Conservation (phyloP, 2,329 filamentous ascomycete species). For the Neospermospora avenae region DNA sequence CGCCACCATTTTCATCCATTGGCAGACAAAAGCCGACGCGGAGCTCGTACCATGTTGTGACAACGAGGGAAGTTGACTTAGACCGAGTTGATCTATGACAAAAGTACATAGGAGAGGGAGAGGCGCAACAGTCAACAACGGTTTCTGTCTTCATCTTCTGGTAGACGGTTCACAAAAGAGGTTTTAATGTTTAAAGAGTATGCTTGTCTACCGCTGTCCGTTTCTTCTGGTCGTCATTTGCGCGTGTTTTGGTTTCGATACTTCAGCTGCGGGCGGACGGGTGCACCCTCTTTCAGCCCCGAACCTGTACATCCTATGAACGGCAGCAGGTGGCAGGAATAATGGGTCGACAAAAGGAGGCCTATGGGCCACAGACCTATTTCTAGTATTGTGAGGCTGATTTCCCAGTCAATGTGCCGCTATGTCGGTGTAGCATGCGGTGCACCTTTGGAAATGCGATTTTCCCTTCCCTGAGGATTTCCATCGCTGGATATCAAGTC, state of each 20-base stretch:
- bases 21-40: neutral
- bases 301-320: neutral
- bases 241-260: neutral
- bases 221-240: neutral
- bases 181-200: neutral
- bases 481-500: neutral
- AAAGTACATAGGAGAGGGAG: neutral
- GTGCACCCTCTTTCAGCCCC: slow-evolving; percentile 7
- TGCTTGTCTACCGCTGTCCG: neutral
- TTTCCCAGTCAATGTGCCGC: neutral
- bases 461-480: neutral
- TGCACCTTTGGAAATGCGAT: neutral
- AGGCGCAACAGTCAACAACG: neutral
- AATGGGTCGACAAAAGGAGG: neutral
- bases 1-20: neutral
- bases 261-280: neutral
- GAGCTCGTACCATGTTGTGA: neutral
- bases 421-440: neutral
- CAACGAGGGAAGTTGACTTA: slow-evolving; percentile 4
- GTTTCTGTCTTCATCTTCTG: neutral
- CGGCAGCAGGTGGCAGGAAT: neutral
- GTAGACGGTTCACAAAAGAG: neutral
- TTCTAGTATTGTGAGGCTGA: slow-evolving; percentile 6
- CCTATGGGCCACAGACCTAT: neutral
- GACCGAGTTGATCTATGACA: neutral